Evolutionary conservation across 495 filamentous ascomycete genomes (phyloP).

Genomic region (Penicillium odoratum): DNA sequence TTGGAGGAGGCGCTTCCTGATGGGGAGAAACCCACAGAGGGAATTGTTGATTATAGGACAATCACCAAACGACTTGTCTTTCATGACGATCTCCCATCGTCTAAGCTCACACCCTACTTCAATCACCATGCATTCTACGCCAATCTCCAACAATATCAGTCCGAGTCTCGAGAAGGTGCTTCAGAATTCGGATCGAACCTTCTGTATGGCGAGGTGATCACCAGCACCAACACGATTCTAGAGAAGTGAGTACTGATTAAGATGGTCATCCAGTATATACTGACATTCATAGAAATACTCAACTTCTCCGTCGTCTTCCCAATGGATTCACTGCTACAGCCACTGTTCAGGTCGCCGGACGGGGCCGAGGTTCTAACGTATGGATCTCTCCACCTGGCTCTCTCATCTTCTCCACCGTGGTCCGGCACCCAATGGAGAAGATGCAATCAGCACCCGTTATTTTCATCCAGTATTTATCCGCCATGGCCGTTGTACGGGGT

Average conservation of each 20-base stretch:
- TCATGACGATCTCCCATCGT: slow-evolving; percentile 64
- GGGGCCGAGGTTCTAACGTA: slow-evolving; percentile 87
- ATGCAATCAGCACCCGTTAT: slow-evolving; percentile 77
- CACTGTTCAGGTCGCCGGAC: slow-evolving; percentile 88
- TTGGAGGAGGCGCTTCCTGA: slow-evolving; percentile 52
- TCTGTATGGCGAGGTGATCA: slow-evolving; percentile 89
- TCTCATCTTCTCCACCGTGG: slow-evolving; percentile 81
- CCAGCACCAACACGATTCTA: slow-evolving; percentile 91
- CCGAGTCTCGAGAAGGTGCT: slow-evolving; percentile 51
- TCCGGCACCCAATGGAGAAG: slow-evolving; percentile 75
- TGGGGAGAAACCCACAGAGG: slow-evolving; percentile 40
- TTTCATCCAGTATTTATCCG: slow-evolving; percentile 91
- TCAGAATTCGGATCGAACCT: slow-evolving; percentile 72
- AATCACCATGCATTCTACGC: slow-evolving; percentile 79
- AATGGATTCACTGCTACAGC: slow-evolving; percentile 85
- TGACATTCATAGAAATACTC: slow-evolving; percentile 62
- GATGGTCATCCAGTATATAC: neutral
- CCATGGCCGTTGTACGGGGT: slow-evolving; percentile 85
- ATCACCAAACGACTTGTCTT: slow-evolving; percentile 74
- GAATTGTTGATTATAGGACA: slow-evolving; percentile 71
- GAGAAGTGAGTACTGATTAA: slow-evolving; percentile 64
- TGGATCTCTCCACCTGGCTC: slow-evolving; percentile 91
- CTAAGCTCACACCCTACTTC: slow-evolving; percentile 82
- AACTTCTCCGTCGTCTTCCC: slow-evolving; percentile 72
- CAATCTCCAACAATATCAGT: slow-evolving; percentile 66